Evolutionary conservation across 2,329 filamentous ascomycete genomes (phyloP).

Genomic region (Blastomyces gilchristii): DNA sequence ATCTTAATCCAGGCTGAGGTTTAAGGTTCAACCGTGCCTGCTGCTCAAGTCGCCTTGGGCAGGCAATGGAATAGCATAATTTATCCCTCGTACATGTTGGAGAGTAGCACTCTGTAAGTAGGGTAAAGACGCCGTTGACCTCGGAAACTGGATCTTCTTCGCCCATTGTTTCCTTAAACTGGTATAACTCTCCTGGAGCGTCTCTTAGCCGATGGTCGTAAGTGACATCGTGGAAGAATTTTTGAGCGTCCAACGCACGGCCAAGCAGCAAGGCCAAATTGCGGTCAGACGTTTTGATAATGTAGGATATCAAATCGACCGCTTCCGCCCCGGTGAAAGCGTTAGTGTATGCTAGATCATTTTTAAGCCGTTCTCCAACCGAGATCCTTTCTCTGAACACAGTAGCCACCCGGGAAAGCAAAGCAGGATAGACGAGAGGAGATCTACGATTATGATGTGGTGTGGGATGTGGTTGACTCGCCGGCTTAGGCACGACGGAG

Average conservation of each 20-base stretch:
- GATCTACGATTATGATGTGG: conserved; percentile 57
- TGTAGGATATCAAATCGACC: conserved; percentile 89
- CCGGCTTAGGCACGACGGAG: conserved; percentile 47
- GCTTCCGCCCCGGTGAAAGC: conserved; percentile 93
- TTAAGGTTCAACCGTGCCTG: conserved; percentile 90
- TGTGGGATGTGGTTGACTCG: conserved; percentile 45
- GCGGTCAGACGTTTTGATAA: conserved; percentile 92
- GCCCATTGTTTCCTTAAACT: conserved; percentile 85
- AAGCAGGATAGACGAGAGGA: conserved; percentile 84
- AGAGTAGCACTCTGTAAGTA: conserved; percentile 94
- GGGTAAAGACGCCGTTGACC: conserved; percentile 92
- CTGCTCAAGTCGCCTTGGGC: conserved; percentile 84
- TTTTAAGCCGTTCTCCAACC: conserved; percentile 82
- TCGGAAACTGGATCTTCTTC: conserved; percentile 58
- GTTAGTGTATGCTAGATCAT: conserved; percentile 93
- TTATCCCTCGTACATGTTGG: conserved; percentile 93
- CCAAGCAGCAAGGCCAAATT: conserved; percentile 87
- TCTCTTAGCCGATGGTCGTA: conserved; percentile 94
- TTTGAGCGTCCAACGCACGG: conserved; percentile 87
- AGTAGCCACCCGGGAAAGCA: conserved; percentile 86
- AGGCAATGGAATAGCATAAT: conserved; percentile 95
- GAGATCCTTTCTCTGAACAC: conserved; percentile 84
- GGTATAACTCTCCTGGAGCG: conserved; percentile 89
- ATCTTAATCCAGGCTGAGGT: conserved; percentile 74
- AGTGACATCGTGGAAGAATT: conserved; percentile 98